These are phyloP conservation scores for Caryopteris hybrid DNA, from an alignment of 305 asterid species.

Conservation along the genomic window DNA sequence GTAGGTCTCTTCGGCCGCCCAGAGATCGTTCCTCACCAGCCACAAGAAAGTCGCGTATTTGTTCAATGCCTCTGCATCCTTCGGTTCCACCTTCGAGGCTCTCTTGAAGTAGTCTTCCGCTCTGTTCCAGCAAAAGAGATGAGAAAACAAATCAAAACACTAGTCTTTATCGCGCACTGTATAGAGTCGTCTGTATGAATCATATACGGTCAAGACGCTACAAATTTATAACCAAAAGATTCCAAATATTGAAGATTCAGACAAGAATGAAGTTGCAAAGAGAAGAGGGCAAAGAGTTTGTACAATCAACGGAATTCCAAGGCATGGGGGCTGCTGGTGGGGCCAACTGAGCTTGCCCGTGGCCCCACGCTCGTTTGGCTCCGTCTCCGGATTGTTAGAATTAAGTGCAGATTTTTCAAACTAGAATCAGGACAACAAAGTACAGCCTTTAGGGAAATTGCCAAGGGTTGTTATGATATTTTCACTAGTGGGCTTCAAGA, in stretches of 20 bases:
- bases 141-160: background rate
- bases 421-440: slow-evolving; percentile 27
- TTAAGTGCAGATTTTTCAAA: slow-evolving; percentile 27
- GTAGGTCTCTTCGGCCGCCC: slow-evolving; percentile 86
- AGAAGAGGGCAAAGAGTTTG: no score
- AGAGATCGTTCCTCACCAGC: slow-evolving; percentile 65
- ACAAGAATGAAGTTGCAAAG: background rate
- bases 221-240: background rate
- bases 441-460: slow-evolving; percentile 22
- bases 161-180: background rate
- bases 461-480: slow-evolving; percentile 27
- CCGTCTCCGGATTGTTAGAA: background rate
- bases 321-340: slow-evolving; percentile 2
- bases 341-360: background rate
- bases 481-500: slow-evolving; percentile 16
- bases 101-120: slow-evolving; percentile 88
- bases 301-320: background rate
- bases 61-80: slow-evolving; percentile 83
- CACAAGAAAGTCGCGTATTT: slow-evolving; percentile 85
- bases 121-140: slow-evolving; percentile 36
- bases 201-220: background rate
- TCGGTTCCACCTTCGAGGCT: slow-evolving; percentile 71
- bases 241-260: background rate
- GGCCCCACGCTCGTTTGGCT: slow-evolving; percentile 7
- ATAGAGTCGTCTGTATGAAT: background rate